Conservation (phyloP, 179 eudicot species). For the Nepenthes alata region DNA sequence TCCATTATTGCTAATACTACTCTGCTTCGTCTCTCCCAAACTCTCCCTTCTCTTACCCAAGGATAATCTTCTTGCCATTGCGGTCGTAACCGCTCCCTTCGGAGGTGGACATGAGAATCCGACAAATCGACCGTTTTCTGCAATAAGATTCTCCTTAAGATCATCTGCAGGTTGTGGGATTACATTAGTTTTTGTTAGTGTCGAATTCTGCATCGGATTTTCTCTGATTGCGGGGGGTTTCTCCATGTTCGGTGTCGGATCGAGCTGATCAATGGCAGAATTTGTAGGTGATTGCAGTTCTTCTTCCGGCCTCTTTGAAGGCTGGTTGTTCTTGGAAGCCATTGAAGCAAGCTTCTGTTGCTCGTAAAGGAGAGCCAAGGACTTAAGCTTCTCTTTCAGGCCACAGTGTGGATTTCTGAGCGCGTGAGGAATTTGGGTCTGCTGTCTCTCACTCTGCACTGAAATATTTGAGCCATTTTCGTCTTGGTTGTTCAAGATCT, state of each 20-base stretch:
- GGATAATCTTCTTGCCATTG: conserved; percentile 58
- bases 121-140: conserved; percentile 25
- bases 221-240: conserved; percentile 23
- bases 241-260: conserved; percentile 1
- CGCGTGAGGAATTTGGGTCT: conserved; percentile 16
- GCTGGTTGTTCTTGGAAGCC: conserved; percentile 17
- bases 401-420: conserved; percentile 72
- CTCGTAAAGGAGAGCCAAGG: conserved; percentile 60
- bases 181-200: conserved; percentile 35
- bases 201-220: conserved; percentile 29
- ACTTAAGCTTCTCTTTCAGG: conserved; percentile 72
- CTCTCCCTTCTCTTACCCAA: conserved; percentile 27
- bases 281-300: too few species aligned
- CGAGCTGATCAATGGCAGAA: background rate
- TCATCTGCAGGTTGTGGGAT: conserved; percentile 22
- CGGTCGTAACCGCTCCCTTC: conserved; percentile 25
- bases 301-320: conserved; percentile 17
- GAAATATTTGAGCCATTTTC: conserved; percentile 14
- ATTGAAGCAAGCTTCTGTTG: conserved; percentile 53
- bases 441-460: conserved; percentile 20
- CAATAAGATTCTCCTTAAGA: conserved; percentile 40
- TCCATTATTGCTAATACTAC: conserved; percentile 7
- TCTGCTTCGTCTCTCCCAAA: conserved; percentile 9
- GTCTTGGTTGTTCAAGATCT: conserved; percentile 26
- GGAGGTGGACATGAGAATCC: conserved; percentile 40